phyloP scores from a whole-genome alignment of 768 basidiomycete genomes.

The Collybia sordida region DNA sequence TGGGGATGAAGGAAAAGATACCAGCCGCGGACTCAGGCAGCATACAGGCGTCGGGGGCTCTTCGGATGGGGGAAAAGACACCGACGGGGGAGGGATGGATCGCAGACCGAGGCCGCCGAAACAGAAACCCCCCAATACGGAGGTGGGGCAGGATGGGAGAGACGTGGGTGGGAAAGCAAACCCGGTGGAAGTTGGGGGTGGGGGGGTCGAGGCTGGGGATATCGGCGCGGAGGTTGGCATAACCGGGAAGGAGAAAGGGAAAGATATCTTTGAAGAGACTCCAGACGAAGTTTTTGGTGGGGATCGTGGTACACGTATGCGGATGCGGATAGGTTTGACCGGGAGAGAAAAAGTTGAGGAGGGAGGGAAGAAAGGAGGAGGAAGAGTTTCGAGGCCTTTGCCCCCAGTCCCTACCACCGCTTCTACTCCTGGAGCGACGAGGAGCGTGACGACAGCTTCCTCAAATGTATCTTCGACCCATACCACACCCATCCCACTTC shows the following conservation, averaged over 20 bases:
- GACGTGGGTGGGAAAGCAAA: not conserved
- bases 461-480: conserved; percentile 5
- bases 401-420: not conserved
- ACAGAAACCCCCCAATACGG: not conserved
- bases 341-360: too few relatives aligned
- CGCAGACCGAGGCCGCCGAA: not conserved
- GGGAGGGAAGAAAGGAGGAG: not conserved
- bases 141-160: not conserved
- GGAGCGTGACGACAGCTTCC: conserved; percentile 1
- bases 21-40: not conserved
- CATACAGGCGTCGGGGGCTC: not conserved
- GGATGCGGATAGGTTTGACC: too few relatives aligned
- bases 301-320: not conserved
- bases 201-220: not conserved
- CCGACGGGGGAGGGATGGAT: not conserved
- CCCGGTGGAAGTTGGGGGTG: not conserved
- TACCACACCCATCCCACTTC: conserved; percentile 31
- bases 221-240: too few relatives aligned
- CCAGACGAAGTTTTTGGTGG: not conserved
- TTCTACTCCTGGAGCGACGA: not conserved
- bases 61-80: not conserved
- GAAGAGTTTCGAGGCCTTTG: not conserved
- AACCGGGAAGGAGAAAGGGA: not conserved
- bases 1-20: not conserved
- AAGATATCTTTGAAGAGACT: not conserved